Percentiles rank a stretch among this genome's conserved stretches.
Conservation (phyloP, 495 filamentous ascomycete species). For the Aspergillus carlsbadensis region DNA sequence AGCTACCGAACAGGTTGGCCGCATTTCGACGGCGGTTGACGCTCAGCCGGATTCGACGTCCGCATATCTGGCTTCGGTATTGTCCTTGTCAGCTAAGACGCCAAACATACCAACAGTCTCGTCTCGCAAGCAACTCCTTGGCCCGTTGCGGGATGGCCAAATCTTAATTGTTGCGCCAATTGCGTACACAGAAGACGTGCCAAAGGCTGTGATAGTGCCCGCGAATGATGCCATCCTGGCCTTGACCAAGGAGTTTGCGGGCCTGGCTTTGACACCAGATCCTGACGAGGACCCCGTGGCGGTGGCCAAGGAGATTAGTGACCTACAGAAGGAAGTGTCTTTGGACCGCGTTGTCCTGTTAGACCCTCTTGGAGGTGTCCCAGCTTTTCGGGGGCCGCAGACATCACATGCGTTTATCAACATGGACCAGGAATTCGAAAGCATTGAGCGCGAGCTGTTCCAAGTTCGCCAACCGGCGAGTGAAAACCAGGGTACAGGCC, state of each 20-base stretch:
- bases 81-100: conserved; percentile 43
- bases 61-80: conserved; percentile 63
- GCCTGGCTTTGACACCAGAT: conserved; percentile 39
- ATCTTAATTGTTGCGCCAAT: conserved; percentile 76
- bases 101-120: conserved; percentile 42
- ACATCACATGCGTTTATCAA: conserved; percentile 90
- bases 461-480: conserved; percentile 19
- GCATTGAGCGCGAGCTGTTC: conserved; percentile 61
- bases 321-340: conserved; percentile 54
- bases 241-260: conserved; percentile 70
- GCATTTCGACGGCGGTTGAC: conserved; percentile 73
- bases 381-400: conserved; percentile 61
- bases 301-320: conserved; percentile 42
- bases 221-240: conserved; percentile 70
- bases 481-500: conserved; percentile 4
- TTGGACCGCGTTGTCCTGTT: conserved; percentile 87
- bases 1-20: conserved; percentile 65
- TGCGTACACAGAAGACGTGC: conserved; percentile 62
- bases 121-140: conserved; percentile 60
- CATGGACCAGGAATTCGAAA: conserved; percentile 81
- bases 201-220: conserved; percentile 52
- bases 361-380: conserved; percentile 86
- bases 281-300: conserved; percentile 47
- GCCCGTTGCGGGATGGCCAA: conserved; percentile 69
- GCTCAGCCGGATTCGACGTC: conserved; percentile 62